These are phyloP conservation scores for Teratosphaeria epicoccoides DNA, from an alignment of 2,329 filamentous ascomycete genomes.

Conservation along the genomic window DNA sequence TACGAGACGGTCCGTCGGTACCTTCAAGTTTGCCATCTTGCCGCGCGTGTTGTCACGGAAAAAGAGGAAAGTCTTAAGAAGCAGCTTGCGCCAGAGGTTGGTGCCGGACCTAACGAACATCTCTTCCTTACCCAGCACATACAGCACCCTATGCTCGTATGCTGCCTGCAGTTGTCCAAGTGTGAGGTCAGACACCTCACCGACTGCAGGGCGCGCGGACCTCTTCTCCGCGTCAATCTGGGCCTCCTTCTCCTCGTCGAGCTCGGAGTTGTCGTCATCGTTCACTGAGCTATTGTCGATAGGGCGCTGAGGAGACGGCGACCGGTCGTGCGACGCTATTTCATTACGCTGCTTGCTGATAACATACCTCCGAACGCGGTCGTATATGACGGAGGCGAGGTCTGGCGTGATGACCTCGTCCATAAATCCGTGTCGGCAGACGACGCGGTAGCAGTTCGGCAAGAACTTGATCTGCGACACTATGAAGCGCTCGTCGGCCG, in stretches of 20 bases:
- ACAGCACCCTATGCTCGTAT: conserved; percentile 39
- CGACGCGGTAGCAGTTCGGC: conserved; percentile 56
- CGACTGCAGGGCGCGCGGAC: background rate
- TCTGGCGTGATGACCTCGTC: conserved; percentile 59
- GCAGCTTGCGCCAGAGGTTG: conserved; percentile 33
- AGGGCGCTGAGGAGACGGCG: background rate
- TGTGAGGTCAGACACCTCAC: conserved; percentile 4
- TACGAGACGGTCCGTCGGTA: conserved; percentile 51
- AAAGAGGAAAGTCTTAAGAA: conserved; percentile 51
- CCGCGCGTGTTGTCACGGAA: conserved; percentile 55
- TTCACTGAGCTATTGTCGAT: background rate
- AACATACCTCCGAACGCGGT: conserved; percentile 40
- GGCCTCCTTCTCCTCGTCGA: background rate
- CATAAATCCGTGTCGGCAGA: conserved; percentile 61
- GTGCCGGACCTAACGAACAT: conserved; percentile 40
- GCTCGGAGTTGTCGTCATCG: background rate
- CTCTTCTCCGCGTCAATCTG: background rate
- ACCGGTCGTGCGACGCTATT: background rate
- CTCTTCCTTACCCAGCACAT: conserved; percentile 51
- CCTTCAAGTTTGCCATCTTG: conserved; percentile 53
- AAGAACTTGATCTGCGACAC: conserved; percentile 35
- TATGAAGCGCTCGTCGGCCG: conserved; percentile 41
- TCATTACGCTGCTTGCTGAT: background rate
- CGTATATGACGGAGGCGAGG: conserved; percentile 49
- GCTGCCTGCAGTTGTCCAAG: conserved; percentile 30